Conservation (phyloP, 306 rosid genomes). For the Citrullus mucosospermus region DNA sequence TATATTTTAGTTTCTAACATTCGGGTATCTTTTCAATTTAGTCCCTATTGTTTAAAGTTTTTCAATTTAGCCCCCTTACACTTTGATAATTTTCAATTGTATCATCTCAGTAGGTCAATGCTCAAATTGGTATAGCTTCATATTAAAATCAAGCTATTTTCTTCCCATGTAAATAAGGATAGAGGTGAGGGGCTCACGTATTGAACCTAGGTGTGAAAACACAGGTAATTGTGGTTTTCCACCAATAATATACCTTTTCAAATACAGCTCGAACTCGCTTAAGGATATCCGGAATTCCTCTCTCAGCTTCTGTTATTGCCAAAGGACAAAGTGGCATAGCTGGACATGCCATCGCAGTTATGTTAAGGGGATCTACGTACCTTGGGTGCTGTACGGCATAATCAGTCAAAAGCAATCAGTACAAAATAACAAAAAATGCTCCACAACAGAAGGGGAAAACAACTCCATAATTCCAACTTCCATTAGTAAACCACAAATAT, state of each 20-base stretch:
- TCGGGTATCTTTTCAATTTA: not conserved
- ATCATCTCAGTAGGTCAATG: not conserved
- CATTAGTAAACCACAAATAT: not conserved
- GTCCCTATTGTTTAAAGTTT: not conserved
- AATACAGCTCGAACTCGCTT: conserved; percentile 82
- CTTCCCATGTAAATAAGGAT: no score
- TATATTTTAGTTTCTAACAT: not conserved
- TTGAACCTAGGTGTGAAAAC: not conserved
- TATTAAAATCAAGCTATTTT: no score
- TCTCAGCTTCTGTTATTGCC: conserved; percentile 96
- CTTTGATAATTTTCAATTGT: not conserved
- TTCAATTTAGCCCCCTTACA: not conserved
- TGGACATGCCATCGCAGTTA: conserved; percentile 98
- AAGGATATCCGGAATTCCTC: conserved; percentile 81
- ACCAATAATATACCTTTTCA: conserved; percentile 62
- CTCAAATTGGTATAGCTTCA: no score
- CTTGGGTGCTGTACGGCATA: conserved; percentile 57
- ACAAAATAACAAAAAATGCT: not conserved
- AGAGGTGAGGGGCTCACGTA: not conserved
- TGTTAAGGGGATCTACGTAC: conserved; percentile 80
- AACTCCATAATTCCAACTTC: not conserved
- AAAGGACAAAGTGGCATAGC: conserved; percentile 94
- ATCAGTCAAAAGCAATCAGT: not conserved
- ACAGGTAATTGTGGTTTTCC: not conserved
- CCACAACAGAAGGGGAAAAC: not conserved